Evolutionary conservation across 495 filamentous ascomycete species (phyloP).

Genomic region (Ascodesmis nigricans): DNA sequence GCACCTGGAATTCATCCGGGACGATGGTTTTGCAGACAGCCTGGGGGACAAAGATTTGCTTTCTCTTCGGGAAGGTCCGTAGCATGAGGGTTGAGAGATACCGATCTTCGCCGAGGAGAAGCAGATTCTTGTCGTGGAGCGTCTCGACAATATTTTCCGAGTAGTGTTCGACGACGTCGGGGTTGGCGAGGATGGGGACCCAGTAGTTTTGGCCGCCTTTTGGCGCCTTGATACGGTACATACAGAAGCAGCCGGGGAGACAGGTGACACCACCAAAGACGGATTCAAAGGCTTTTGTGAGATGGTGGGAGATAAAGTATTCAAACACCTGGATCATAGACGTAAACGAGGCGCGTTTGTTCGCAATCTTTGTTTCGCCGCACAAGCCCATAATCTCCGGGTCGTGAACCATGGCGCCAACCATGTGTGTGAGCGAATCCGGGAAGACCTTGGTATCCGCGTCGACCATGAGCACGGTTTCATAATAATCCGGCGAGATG

Average conservation of each 20-base stretch:
- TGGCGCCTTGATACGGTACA: slow-evolving; percentile 98
- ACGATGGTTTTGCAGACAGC: slow-evolving; percentile 97
- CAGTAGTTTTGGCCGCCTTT: slow-evolving; percentile 98
- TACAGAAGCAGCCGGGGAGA: slow-evolving; percentile 97
- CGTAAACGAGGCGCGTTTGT: slow-evolving; percentile 87
- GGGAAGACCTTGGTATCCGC: slow-evolving; percentile 98
- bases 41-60: slow-evolving; percentile 95
- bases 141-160: slow-evolving; percentile 99
- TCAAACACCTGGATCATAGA: slow-evolving; percentile 99
- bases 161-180: slow-evolving; percentile 96
- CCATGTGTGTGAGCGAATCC: slow-evolving; percentile 94
- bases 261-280: slow-evolving; percentile 99
- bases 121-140: slow-evolving; percentile 90
- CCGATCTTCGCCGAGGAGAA: slow-evolving; percentile 89
- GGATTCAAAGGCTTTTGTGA: slow-evolving; percentile 91
- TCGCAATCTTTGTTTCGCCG: slow-evolving; percentile 98
- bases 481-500: slow-evolving; percentile 93
- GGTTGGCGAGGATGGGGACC: slow-evolving; percentile 97
- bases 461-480: slow-evolving; percentile 94
- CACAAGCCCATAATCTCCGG: slow-evolving; percentile 98
- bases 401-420: slow-evolving; percentile 97
- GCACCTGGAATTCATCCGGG: slow-evolving; percentile 75
- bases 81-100: slow-evolving; percentile 96
- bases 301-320: slow-evolving; percentile 97
- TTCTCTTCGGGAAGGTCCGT: slow-evolving; percentile 95